A percentile compares a stretch with the other conserved stretches of the same genome.
phyloP scores from a whole-genome alignment of 2,329 filamentous ascomycete species.

The Claviceps paspali region DNA sequence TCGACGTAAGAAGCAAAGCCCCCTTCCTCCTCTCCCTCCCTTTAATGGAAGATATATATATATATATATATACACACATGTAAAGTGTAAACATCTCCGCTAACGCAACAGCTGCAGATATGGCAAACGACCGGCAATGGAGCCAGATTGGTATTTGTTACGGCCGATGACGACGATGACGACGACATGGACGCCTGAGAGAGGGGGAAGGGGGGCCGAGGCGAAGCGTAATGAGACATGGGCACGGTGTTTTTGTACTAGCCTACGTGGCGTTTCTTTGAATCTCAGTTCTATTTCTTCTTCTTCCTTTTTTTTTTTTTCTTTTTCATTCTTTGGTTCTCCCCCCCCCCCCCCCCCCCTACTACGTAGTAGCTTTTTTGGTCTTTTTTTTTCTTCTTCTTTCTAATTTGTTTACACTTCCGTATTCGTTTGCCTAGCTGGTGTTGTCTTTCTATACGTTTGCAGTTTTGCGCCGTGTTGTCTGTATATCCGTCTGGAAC shows the following conservation, averaged over 20 bases:
- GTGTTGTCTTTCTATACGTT: no score
- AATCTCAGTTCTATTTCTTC: slow-evolving; percentile 7
- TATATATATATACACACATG: not conserved
- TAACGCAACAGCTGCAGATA: slow-evolving; percentile 37
- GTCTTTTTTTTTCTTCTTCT: no score
- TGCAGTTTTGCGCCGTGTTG: no score
- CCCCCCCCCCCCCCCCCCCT: no score
- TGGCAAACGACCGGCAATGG: slow-evolving; percentile 66
- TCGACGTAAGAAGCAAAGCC: slow-evolving; percentile 55
- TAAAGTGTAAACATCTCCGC: slow-evolving; percentile 6
- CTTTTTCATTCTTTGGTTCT: not conserved
- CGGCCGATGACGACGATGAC: slow-evolving; percentile 33
- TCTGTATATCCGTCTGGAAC: no score
- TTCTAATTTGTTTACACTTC: no score
- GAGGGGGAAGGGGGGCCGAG: no score
- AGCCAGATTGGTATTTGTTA: slow-evolving; percentile 56
- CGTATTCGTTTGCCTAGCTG: no score
- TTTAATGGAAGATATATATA: no score
- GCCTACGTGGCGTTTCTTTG: no score
- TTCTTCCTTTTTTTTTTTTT: not conserved
- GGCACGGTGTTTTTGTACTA: slow-evolving; percentile 8
- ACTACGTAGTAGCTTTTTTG: no score
- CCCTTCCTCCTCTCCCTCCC: no score
- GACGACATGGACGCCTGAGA: slow-evolving; percentile 31
- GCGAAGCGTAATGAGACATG: not conserved